Percentiles rank a stretch among this genome's conserved stretches.
Conservation (phyloP, 495 filamentous ascomycete genomes). For the Hypoxylon subgilvum region DNA sequence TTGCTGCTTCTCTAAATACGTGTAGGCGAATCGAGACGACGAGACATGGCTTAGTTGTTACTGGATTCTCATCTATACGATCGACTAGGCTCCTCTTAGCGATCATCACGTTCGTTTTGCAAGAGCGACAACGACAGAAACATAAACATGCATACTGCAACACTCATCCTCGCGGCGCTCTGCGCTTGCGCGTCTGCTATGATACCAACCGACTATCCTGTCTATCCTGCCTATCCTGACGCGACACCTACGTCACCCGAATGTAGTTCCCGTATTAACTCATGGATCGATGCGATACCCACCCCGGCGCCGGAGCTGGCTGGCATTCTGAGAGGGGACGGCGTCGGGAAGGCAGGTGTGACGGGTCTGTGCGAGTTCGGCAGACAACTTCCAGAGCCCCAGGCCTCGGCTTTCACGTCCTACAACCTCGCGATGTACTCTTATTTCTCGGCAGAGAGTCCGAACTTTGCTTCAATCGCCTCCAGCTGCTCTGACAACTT, state of each 20-base stretch:
- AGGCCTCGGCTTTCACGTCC: slow-evolving; percentile 13
- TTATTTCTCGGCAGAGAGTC: slow-evolving; percentile 21
- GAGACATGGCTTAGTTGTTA: neutral
- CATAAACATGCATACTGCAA: slow-evolving; percentile 24
- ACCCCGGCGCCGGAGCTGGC: slow-evolving; percentile 13
- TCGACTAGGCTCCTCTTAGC: neutral
- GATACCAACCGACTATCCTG: slow-evolving; percentile 7
- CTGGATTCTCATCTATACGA: neutral
- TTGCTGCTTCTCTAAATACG: slow-evolving; percentile 1
- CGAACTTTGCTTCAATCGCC: slow-evolving; percentile 14
- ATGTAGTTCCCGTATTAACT: slow-evolving; percentile 15
- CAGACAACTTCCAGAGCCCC: neutral
- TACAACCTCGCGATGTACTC: slow-evolving; percentile 28
- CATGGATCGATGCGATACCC: slow-evolving; percentile 11
- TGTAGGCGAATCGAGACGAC: slow-evolving; percentile 17
- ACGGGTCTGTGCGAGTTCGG: slow-evolving; percentile 14
- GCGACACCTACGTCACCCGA: slow-evolving; percentile 7
- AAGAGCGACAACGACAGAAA: neutral
- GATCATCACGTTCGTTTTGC: slow-evolving; percentile 24
- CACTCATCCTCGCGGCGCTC: slow-evolving; percentile 20
- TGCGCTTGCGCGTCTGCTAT: slow-evolving; percentile 15
- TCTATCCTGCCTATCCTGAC: slow-evolving; percentile 5
- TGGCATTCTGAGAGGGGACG: neutral
- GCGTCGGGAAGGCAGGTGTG: neutral
- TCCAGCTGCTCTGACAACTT: slow-evolving; percentile 17